phyloP scores from a whole-genome alignment of 2,329 filamentous ascomycete species.

The Mariannaea sp. region DNA sequence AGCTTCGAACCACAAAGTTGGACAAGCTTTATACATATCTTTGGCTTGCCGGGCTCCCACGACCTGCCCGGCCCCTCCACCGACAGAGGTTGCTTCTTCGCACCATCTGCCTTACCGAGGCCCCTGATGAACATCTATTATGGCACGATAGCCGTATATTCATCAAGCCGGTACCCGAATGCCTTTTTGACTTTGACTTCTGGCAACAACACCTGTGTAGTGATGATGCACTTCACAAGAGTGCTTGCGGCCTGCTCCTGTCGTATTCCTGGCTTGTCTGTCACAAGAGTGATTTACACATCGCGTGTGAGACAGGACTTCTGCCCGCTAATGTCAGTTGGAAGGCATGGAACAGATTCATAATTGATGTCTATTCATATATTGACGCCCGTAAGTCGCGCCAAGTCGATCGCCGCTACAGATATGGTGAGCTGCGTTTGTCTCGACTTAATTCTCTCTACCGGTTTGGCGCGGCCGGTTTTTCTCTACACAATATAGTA shows the following conservation, averaged over 20 bases:
- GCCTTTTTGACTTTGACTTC: constrained; percentile 13
- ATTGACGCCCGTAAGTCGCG: neutral
- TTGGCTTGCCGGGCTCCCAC: constrained; percentile 21
- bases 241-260: constrained; percentile 9
- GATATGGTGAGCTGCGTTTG: constrained; percentile 21
- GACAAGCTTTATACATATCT: neutral
- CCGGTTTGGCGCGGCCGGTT: neutral
- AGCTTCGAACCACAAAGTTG: constrained; percentile 2
- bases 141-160: constrained; percentile 16
- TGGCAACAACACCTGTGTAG: constrained; percentile 6
- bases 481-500: neutral
- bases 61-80: constrained; percentile 15
- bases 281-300: constrained; percentile 4
- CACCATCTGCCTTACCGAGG: constrained; percentile 14
- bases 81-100: constrained; percentile 14
- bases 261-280: constrained; percentile 15
- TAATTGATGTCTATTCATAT: neutral
- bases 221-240: neutral
- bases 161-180: constrained; percentile 15
- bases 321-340: neutral
- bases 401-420: constrained; percentile 3
- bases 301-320: constrained; percentile 5
- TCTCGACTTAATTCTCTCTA: constrained; percentile 20
- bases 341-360: constrained; percentile 13
- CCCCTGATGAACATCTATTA: constrained; percentile 15